Percentiles rank a stretch among this genome's conserved stretches.
These are phyloP conservation scores for Phytophthora foliorum DNA, from an alignment of 352 stramenopile genomes.

Conservation along the genomic window DNA sequence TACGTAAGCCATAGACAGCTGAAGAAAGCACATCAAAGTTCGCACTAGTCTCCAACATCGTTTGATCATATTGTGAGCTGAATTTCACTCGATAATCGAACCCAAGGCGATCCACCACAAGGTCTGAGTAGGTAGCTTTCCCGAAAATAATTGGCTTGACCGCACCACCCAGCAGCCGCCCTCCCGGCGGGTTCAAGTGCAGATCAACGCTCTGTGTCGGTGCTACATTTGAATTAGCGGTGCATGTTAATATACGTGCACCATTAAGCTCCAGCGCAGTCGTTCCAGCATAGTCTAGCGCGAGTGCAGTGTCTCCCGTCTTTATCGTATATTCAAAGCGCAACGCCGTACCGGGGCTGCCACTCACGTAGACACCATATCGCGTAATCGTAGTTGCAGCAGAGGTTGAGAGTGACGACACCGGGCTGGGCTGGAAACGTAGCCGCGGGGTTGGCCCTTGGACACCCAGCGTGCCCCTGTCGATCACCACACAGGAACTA, in stretches of 20 bases:
- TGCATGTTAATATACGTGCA: constrained; percentile 77
- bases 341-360: constrained; percentile 54
- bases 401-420: constrained; percentile 37
- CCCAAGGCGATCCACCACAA: constrained; percentile 78
- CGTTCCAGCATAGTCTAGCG: constrained; percentile 76
- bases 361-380: constrained; percentile 67
- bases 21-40: constrained; percentile 81
- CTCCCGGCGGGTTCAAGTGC: constrained; percentile 84
- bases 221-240: constrained; percentile 29
- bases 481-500: constrained; percentile 68
- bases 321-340: constrained; percentile 83
- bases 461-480: constrained; percentile 35
- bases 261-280: constrained; percentile 71
- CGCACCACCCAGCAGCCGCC: constrained; percentile 51
- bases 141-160: constrained; percentile 70
- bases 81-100: constrained; percentile 78
- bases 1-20: constrained; percentile 72
- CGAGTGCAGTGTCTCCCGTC: constrained; percentile 68
- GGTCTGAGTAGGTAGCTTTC: constrained; percentile 65
- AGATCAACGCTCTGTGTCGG: constrained; percentile 69
- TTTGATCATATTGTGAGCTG: constrained; percentile 46
- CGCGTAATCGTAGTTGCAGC: constrained; percentile 56
- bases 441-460: constrained; percentile 48
- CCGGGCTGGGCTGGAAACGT: constrained; percentile 61
- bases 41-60: constrained; percentile 58